A percentile compares a stretch with the other conserved stretches of the same genome.
phyloP scores from a whole-genome alignment of 78 protist species.

The Thecamonas trahens region DNA sequence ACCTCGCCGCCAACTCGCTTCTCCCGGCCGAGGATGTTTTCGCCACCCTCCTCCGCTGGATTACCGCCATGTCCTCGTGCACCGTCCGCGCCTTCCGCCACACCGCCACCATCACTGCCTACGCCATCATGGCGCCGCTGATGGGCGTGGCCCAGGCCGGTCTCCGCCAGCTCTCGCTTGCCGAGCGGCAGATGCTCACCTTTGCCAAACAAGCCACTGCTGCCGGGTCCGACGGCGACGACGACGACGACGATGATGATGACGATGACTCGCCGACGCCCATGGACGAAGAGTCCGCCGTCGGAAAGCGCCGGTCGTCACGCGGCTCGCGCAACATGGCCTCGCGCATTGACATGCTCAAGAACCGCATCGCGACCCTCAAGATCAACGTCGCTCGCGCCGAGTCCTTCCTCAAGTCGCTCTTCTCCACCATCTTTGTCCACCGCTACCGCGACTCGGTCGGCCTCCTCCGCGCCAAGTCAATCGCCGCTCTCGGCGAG shows the following conservation, averaged over 20 bases:
- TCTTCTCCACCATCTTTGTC: background rate
- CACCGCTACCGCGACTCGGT: conserved; percentile 12
- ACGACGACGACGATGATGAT: background rate
- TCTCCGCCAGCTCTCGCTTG: background rate
- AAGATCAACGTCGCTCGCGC: too few species aligned
- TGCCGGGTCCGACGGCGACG: too few species aligned
- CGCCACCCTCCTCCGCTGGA: background rate
- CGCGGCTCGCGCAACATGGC: background rate
- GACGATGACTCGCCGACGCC: too few species aligned
- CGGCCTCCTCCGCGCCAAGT: background rate
- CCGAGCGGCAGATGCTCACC: background rate
- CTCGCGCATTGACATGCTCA: background rate
- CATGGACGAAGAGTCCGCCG: too few species aligned
- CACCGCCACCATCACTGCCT: conserved; percentile 1
- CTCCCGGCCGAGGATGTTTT: background rate
- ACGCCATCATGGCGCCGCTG: background rate
- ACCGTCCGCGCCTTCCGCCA: conserved; percentile 11
- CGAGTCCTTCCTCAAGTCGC: background rate
- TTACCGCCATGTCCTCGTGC: background rate
- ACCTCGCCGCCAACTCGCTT: background rate
- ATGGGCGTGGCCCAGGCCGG: background rate
- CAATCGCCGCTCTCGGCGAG: conserved; percentile 5
- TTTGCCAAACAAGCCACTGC: background rate
- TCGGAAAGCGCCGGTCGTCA: background rate
- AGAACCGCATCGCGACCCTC: background rate